These are phyloP conservation scores for Nissolia schottii DNA, from an alignment of 306 rosid genomes.

Conservation along the genomic window DNA sequence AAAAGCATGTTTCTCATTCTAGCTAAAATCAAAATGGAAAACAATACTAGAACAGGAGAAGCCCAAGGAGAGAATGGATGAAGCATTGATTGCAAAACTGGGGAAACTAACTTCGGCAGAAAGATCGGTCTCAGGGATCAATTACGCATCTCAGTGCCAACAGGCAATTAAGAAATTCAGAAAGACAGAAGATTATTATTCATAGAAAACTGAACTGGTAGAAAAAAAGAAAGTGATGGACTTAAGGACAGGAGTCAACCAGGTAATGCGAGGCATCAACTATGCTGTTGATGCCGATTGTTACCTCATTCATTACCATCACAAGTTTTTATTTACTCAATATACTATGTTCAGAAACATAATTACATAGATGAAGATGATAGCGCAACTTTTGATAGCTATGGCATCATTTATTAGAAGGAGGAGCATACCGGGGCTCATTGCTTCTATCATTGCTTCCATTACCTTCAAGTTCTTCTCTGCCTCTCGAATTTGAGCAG, in stretches of 20 bases:
- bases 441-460: constrained; percentile 97
- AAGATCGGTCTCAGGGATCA: not conserved
- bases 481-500: constrained; percentile 96
- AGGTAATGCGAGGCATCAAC: not conserved
- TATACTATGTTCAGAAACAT: constrained; percentile 11
- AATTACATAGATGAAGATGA: constrained; percentile 2
- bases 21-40: not conserved
- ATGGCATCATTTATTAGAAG: constrained; percentile 3
- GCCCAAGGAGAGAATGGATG: not conserved
- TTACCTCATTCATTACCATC: not conserved
- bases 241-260: not conserved
- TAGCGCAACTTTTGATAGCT: not conserved
- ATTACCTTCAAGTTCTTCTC: constrained; percentile 81
- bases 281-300: not conserved
- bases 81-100: not conserved
- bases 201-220: not conserved
- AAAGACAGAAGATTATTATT: not conserved
- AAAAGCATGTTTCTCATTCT: not conserved
- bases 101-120: not conserved
- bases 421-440: constrained; percentile 76
- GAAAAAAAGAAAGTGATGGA: not conserved
- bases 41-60: not conserved
- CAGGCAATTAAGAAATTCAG: not conserved
- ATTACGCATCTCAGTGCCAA: not conserved
- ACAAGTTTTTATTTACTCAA: not conserved